phyloP scores from a whole-genome alignment of 2,329 filamentous ascomycete species.

The Mycosphaerelloides madeirae region DNA sequence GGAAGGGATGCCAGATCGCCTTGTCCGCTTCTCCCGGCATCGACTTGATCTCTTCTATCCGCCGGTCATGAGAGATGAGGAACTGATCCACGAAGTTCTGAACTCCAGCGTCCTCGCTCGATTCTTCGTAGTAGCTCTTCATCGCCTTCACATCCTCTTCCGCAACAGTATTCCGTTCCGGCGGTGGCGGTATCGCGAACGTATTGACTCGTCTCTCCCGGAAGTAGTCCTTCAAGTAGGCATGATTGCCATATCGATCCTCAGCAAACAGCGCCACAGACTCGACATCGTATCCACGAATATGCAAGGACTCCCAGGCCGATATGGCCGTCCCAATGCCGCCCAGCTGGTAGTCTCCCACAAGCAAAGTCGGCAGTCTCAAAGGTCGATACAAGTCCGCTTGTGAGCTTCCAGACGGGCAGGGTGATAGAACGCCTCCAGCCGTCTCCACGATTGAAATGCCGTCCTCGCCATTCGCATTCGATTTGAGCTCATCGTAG shows the following conservation, averaged over 20 bases:
- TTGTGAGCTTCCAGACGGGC: conserved; percentile 69
- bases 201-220: conserved; percentile 53
- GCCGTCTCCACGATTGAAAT: conserved; percentile 74
- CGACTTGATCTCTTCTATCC: conserved; percentile 55
- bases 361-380: conserved; percentile 66
- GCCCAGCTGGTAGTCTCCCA: conserved; percentile 70
- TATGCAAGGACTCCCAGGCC: conserved; percentile 69
- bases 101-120: conserved; percentile 39
- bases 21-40: conserved; percentile 59
- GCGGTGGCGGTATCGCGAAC: conserved; percentile 56
- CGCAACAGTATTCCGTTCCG: conserved; percentile 39
- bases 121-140: conserved; percentile 57
- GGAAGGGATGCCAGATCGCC: conserved; percentile 82
- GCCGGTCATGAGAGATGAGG: conserved; percentile 49
- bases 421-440: conserved; percentile 74
- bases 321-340: conserved; percentile 78
- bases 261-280: conserved; percentile 66
- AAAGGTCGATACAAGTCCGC: conserved; percentile 72
- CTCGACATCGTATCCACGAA: conserved; percentile 75
- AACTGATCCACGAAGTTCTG: conserved; percentile 49
- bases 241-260: conserved; percentile 61
- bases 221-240: conserved; percentile 67
- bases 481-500: conserved; percentile 40
- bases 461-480: conserved; percentile 43
- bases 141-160: conserved; percentile 55